A percentile compares a stretch with the other conserved stretches of the same genome.
phyloP scores from a whole-genome alignment of 306 rosid genomes.

The Pyrus communis region DNA sequence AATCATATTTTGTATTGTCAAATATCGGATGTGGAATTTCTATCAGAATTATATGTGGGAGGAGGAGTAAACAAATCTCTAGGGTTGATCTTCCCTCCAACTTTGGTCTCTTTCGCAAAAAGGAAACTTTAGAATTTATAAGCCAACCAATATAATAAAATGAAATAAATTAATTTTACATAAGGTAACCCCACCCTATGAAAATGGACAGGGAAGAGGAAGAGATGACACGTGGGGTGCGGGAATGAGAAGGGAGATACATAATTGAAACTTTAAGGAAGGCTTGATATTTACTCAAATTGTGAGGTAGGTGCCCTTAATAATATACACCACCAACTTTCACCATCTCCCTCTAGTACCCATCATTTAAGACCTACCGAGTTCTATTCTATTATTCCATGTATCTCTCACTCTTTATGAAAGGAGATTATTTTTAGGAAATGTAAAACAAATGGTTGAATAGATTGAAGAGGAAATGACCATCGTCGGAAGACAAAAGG shows the following conservation, averaged over 20 bases:
- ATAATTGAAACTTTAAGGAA: not conserved
- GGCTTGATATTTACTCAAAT: constrained; percentile 2
- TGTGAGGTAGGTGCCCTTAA: constrained; percentile 3
- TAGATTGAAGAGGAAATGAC: no score
- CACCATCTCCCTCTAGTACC: not conserved
- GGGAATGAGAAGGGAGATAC: not conserved
- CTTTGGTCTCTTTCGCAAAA: not conserved
- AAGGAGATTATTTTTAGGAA: no score
- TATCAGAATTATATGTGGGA: no score
- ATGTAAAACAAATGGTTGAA: no score
- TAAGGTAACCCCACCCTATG: no score
- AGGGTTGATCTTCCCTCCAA: not conserved
- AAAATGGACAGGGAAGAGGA: not conserved
- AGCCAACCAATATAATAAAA: no score
- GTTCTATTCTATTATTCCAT: not conserved
- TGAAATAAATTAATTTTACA: no score
- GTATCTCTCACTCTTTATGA: no score
- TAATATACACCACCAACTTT: not conserved
- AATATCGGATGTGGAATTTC: no score
- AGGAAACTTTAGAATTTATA: not conserved
- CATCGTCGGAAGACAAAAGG: fast-evolving
- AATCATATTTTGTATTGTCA: no score
- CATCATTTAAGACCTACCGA: not conserved
- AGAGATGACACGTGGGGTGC: constrained; percentile 18
- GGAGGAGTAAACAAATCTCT: no score